Conservation (phyloP, 2,329 filamentous ascomycete genomes). For the Aspergillus calidoustus region DNA sequence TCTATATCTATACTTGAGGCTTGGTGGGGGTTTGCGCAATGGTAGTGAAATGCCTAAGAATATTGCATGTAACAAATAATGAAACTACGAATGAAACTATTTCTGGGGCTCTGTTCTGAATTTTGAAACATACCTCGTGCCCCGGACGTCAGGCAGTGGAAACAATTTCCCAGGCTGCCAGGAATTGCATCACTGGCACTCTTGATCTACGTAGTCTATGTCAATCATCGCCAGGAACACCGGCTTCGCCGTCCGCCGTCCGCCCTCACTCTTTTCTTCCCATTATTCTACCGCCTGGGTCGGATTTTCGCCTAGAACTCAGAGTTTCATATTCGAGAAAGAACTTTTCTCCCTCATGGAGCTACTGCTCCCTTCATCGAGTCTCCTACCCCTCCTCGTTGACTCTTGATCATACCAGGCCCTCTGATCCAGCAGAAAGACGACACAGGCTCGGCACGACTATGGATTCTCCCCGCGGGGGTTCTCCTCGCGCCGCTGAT, state of each 20-base stretch:
- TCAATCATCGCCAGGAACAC: constrained; percentile 14
- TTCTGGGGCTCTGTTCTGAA: neutral
- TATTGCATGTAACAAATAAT: neutral
- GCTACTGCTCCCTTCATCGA: constrained; percentile 20
- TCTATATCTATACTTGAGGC: constrained; percentile 14
- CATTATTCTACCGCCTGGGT: neutral
- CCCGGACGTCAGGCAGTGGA: neutral
- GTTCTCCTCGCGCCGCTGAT: constrained; percentile 30
- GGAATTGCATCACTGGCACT: constrained; percentile 21
- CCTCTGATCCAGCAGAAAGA: constrained; percentile 13
- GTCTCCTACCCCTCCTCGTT: constrained; percentile 20
- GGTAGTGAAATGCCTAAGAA: neutral
- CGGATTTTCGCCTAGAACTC: neutral
- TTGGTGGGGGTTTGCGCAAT: neutral
- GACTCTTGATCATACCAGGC: constrained; percentile 17
- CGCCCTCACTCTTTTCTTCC: neutral
- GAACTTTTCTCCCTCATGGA: constrained; percentile 27
- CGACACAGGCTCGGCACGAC: constrained; percentile 8
- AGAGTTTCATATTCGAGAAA: neutral
- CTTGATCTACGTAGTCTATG: constrained; percentile 15
- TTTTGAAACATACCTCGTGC: neutral
- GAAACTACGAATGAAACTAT: neutral
- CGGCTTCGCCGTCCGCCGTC: neutral
- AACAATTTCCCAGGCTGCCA: neutral
- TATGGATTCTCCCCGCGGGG: constrained; percentile 43